Evolutionary conservation across 495 filamentous ascomycete species (phyloP), one percentile per base, ranked within the genome.

Genomic region (Penicillium silybi): DNA sequence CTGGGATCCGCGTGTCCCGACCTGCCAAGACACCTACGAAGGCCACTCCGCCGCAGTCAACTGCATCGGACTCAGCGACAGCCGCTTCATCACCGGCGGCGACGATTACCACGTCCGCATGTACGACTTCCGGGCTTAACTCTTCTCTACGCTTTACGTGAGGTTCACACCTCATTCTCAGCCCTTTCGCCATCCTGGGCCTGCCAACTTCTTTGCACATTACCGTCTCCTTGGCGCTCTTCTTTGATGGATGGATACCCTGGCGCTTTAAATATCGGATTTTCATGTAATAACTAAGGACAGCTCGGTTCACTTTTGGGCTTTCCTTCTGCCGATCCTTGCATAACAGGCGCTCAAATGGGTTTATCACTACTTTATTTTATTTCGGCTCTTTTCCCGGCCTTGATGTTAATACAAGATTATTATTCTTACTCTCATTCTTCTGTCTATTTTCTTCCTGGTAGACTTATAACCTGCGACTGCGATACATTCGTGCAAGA

Each of bases 21-120:
- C 85, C 54, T 96, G 91, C 65, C 89, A 96, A 66, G 76, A 90
- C 35, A 97, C 92, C 2, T 92, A 93, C 58, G 86, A 88, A 16
- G 92, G 91, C 2, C 95, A 97, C 62, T 77, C 83, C 7, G 91
- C 87, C 0, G 90, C 95, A 0, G 90, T 96, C n/a, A 93, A 88
- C 27, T 95, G 91, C 67, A 84, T 97, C 41, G 91, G 89, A 2
- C 75, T 99, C 7, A 92, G 88, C 54, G 93, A 97, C 64, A 85
- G 81, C 57, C 80, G 86, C 35, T 85, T 97, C 76, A 86, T 86
- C 39, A 96, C 87, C 53, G 93, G 92, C 11, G 86, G 93, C 52
- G 95, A 97, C 65, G 93, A 99, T 66, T 86, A 88, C 44, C 89
- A 92, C 51, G 88, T 96, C 16, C 77, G 92, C 61, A 75, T 97